Evolutionary conservation across 1,284 basidiomycete genomes (phyloP).

Genomic region (Coriolopsis trogii): DNA sequence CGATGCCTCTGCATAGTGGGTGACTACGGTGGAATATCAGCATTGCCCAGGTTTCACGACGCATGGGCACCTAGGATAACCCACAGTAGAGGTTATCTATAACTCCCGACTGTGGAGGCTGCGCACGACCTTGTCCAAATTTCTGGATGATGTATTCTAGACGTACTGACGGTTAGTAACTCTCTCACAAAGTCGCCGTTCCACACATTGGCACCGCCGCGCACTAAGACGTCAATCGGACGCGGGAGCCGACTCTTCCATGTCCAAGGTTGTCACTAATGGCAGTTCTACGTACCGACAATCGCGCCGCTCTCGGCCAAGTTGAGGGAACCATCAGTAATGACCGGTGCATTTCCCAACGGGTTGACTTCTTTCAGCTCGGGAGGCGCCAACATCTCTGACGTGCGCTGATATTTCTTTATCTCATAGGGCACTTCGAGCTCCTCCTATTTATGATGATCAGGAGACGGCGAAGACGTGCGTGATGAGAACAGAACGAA

Average conservation of each 20-base stretch:
- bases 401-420: constrained; percentile 47
- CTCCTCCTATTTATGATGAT: constrained; percentile 47
- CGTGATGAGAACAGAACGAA: constrained; percentile 1
- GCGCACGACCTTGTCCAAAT: constrained; percentile 43
- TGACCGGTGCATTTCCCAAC: constrained; percentile 38
- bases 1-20: constrained; percentile 44
- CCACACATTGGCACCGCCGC: too few species aligned
- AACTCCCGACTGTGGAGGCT: constrained; percentile 39
- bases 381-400: constrained; percentile 41
- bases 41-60: too few species aligned
- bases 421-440: constrained; percentile 50
- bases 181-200: too few species aligned
- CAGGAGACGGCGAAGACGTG: constrained; percentile 2
- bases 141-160: constrained; percentile 44
- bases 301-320: constrained; percentile 41
- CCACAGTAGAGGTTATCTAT: constrained; percentile 44
- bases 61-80: neutral
- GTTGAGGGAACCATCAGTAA: constrained; percentile 37
- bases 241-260: neutral
- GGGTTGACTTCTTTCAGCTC: constrained; percentile 37
- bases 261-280: neutral
- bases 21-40: constrained; percentile 32
- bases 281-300: constrained; percentile 30
- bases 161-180: too few species aligned
- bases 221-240: neutral